Base-by-base conservation (phyloP, 2,329 filamentous ascomycete species). In the Chaetoscypha palmicola region DNA sequence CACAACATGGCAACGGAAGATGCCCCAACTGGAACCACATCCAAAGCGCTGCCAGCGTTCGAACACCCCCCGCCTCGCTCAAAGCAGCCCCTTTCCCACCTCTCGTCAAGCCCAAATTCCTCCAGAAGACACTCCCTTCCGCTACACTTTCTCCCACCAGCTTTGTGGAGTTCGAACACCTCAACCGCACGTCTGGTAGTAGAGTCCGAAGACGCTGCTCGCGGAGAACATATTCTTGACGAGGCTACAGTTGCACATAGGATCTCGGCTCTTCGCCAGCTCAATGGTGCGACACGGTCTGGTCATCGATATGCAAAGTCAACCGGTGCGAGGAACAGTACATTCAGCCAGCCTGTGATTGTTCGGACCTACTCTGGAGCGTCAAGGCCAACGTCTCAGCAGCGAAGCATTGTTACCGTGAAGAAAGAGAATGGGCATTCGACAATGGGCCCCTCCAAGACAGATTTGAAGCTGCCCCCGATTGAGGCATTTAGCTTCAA, bases 401-500 rank as follows among this genome's bases (percentile, higher is more conserved):
- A 58, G 43, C 48, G 52, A 36, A 52, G 59, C 39, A 31, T 55
- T 14, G 41, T 56, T n/a, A 49, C 50, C 20, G 48, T 52, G 38
- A 58, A 57, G 45, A 58, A 56, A 46, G 52, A 49, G 36, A 55
- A 54, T 49, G 52, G 53, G 39, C 42, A 43, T 17, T 38, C 54
- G 3, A 46, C 48, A 2, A 52, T 57, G 47, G 36, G 39, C 19
- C 40, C 45, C 20, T 46, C 45, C 4, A 59, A 55, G 28, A 58
- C 54, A 50, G 58, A 63, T 42, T 40, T 70, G 11, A 74, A 72
- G 54, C 67, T 82, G 10, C 79, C 79, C 0, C 76, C 78, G 0
- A 62, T 81, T 12, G 77, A 81, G 49, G 78, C 77, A 10, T 83
- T 81, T 53, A 77, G 70, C 41, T 81, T 81, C 65, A 80, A 77